Evolutionary conservation across 2,329 filamentous ascomycete genomes (phyloP), one percentile per base, ranked within the genome.

Genomic region (Falciphora oryzae): DNA sequence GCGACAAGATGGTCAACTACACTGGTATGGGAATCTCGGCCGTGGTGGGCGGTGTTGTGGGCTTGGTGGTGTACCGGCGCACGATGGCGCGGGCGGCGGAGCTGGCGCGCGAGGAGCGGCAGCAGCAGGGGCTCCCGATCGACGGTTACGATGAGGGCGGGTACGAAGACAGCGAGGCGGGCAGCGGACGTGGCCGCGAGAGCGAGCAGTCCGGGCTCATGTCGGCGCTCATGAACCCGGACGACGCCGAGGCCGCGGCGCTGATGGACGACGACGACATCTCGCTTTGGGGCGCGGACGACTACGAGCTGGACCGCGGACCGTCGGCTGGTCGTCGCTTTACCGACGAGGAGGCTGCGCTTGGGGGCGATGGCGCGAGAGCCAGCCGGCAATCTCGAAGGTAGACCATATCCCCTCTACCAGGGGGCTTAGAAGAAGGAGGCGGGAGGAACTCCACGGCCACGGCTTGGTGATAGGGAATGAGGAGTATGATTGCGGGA

Each of bases 1-100:
- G 83, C 67, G 91, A 91, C 68, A 95, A 93, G 75, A 83, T 87
- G 32, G 80, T 98, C 71, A 96, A 95, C 77, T 97, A 96, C 74
- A 76, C 89, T 29, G 89, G 88, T 77, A 97, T 98, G 75, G 73
- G 86, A 18, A 75, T 93, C 65, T 90, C 92, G 32, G 84, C 85
- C 62, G 72, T 85, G 28, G 79, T 96, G 16, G 95, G 95, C 59
- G 78, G 89, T 28, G 83, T 80, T 31, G 93, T 95, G 2, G 94
- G 92, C 22, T 90, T 87, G 76, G 82, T 96, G 76, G 96, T 99
- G 74, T 99, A 97, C 79, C 84, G 83, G 63, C 81, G 85, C 66
- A 89, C 86, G 64, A 87, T 89, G 81, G 81, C 84, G 57, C 81
- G 86, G 63, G 86, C 86, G 25, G 81, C 81, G 62, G 83, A 87